These are phyloP conservation scores for Cetraspora pellucida DNA, from an alignment of 192 early-diverging fungal genomes.

Conservation along the genomic window DNA sequence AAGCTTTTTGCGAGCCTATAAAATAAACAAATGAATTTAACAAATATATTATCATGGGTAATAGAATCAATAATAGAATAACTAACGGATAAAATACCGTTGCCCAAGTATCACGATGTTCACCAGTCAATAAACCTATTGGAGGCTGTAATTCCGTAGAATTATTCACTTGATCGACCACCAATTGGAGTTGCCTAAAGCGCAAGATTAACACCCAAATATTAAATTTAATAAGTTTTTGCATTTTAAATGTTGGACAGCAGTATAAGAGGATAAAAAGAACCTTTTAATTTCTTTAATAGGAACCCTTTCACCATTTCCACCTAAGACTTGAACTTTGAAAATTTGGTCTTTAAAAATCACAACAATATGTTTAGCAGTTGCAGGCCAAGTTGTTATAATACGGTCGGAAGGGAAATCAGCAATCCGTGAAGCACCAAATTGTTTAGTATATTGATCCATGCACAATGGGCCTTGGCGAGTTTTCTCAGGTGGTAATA, in stretches of 20 bases:
- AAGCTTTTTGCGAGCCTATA: conserved; percentile 40
- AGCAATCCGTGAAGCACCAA: conserved; percentile 80
- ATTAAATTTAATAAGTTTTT: not conserved
- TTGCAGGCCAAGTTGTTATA: conserved; percentile 69
- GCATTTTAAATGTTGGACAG: not conserved
- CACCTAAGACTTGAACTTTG: conserved; percentile 73
- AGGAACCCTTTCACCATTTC: conserved; percentile 66
- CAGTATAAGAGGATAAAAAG: conserved; percentile 10
- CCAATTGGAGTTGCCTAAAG: conserved; percentile 43
- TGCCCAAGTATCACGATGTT: conserved; percentile 89
- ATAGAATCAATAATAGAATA: too few relatives aligned
- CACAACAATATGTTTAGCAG: conserved; percentile 81
- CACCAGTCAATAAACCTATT: conserved; percentile 82
- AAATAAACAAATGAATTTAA: not conserved
- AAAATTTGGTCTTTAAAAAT: conserved; percentile 85
- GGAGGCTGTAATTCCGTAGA: conserved; percentile 57
- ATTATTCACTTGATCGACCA: conserved; percentile 53
- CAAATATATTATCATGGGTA: too few relatives aligned
- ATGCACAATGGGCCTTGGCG: conserved; percentile 83
- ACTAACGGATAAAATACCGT: conserved; percentile 42
- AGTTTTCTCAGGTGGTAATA: conserved; percentile 69
- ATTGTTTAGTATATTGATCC: conserved; percentile 91
- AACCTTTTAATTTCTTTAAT: conserved; percentile 49
- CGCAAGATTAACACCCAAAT: not conserved
- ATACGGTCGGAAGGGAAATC: conserved; percentile 69